Conservation (phyloP, 2,329 filamentous ascomycete species). For the Fusarium newnesense region DNA sequence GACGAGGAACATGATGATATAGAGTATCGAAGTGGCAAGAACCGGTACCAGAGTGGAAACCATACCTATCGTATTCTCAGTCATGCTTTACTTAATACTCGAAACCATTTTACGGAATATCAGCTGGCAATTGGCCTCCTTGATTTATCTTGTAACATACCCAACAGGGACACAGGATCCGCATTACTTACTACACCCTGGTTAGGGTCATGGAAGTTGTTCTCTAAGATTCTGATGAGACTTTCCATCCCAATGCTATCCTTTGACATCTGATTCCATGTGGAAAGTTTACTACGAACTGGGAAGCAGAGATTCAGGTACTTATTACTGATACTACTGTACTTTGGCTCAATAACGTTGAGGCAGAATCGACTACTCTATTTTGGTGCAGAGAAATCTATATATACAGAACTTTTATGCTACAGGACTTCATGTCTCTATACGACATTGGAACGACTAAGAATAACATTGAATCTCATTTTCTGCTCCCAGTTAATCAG, state of each 20-base stretch:
- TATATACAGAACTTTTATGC: neutral
- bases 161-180: neutral
- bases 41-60: constrained; percentile 66
- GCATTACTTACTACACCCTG: neutral
- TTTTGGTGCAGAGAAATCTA: neutral
- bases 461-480: too few species aligned
- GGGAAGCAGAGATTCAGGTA: neutral
- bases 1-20: constrained; percentile 61
- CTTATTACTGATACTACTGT: neutral
- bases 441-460: neutral
- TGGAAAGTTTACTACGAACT: neutral
- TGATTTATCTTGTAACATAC: neutral
- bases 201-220: neutral
- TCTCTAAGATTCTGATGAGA: neutral
- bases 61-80: constrained; percentile 46
- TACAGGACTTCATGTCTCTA: neutral
- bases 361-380: neutral
- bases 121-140: neutral
- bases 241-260: neutral
- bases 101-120: neutral
- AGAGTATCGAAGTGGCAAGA: constrained; percentile 58
- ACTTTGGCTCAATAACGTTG: neutral
- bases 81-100: neutral
- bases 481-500: too few species aligned
- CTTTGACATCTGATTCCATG: neutral